Conservation (phyloP, 805 yeast genomes). For the Nakazawaea molendinolei region DNA sequence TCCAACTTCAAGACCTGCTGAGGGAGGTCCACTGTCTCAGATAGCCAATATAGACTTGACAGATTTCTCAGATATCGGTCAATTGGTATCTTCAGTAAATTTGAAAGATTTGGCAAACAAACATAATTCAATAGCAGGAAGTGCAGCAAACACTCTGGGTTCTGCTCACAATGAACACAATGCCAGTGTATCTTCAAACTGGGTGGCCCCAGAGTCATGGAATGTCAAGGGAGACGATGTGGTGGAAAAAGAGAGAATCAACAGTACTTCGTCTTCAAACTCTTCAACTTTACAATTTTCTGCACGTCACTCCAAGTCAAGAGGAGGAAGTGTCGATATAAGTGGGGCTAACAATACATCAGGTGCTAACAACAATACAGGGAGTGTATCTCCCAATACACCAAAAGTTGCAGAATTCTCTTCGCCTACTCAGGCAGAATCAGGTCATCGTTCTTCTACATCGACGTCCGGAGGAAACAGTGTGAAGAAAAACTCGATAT, state of each 20-base stretch:
- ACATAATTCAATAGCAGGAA: background rate
- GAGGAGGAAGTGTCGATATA: slow-evolving; percentile 5
- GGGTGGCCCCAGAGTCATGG: slow-evolving; percentile 15
- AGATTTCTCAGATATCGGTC: slow-evolving; percentile 9
- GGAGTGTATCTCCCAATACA: too few species aligned
- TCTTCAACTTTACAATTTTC: slow-evolving; percentile 3
- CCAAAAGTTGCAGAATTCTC: too few species aligned
- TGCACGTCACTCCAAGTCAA: slow-evolving; percentile 4
- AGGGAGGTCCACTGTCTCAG: background rate
- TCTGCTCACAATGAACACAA: slow-evolving; percentile 3
- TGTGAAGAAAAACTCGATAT: slow-evolving; percentile 4
- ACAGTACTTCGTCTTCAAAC: slow-evolving; percentile 8
- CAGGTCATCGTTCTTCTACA: too few species aligned
- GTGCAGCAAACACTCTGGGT: background rate
- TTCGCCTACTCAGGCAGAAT: too few species aligned
- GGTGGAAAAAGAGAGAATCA: slow-evolving; percentile 4
- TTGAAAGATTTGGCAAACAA: slow-evolving; percentile 3
- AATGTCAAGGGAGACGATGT: slow-evolving; percentile 10
- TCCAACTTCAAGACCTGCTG: slow-evolving; percentile 9
- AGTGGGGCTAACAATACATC: too few species aligned
- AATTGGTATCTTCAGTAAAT: slow-evolving; percentile 10
- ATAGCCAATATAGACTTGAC: slow-evolving; percentile 6
- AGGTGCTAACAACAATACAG: too few species aligned
- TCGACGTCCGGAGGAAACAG: too few species aligned
- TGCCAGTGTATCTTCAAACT: slow-evolving; percentile 9